phyloP scores from a whole-genome alignment of 768 basidiomycete genomes.

The Xerocomus brunneocitrinus region DNA sequence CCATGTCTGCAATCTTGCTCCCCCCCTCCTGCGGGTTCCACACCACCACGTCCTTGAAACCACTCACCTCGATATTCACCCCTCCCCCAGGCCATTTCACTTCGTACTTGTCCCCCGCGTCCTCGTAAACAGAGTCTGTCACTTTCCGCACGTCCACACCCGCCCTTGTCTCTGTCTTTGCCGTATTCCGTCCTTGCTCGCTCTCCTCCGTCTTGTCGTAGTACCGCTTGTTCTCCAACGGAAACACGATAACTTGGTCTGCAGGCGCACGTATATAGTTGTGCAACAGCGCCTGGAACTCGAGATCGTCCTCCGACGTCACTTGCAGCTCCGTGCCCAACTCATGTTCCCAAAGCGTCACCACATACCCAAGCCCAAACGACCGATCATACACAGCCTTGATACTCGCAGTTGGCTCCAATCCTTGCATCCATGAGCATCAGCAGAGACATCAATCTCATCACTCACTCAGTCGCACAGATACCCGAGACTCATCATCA shows the following conservation, averaged over 20 bases:
- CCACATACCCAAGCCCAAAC: slow-evolving; percentile 76
- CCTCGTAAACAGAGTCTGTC: slow-evolving; percentile 78
- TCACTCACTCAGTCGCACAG: slow-evolving; percentile 69
- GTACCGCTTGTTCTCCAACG: slow-evolving; percentile 62
- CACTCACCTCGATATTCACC: slow-evolving; percentile 46
- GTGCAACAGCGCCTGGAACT: slow-evolving; percentile 93
- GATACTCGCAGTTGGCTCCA: slow-evolving; percentile 61
- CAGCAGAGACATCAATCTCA: background rate
- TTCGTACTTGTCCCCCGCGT: slow-evolving; percentile 51
- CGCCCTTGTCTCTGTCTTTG: slow-evolving; percentile 56
- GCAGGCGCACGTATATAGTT: slow-evolving; percentile 76
- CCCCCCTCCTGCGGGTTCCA: slow-evolving; percentile 90
- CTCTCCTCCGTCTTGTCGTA: slow-evolving; percentile 76
- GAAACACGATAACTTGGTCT: slow-evolving; percentile 52
- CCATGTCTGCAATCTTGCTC: slow-evolving; percentile 82
- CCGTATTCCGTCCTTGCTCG: slow-evolving; percentile 42
- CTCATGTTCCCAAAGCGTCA: slow-evolving; percentile 70
- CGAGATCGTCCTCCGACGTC: slow-evolving; percentile 52
- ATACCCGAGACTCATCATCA: slow-evolving; percentile 68
- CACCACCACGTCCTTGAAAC: slow-evolving; percentile 77
- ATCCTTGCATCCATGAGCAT: slow-evolving; percentile 37
- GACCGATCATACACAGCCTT: slow-evolving; percentile 51
- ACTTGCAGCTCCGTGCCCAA: slow-evolving; percentile 81
- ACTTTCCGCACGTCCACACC: slow-evolving; percentile 60
- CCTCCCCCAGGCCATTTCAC: slow-evolving; percentile 58